Evolutionary conservation across 2,329 filamentous ascomycete genomes (phyloP), one percentile per base, ranked within the genome.

Genomic region (Chaetomiaceae sp.): DNA sequence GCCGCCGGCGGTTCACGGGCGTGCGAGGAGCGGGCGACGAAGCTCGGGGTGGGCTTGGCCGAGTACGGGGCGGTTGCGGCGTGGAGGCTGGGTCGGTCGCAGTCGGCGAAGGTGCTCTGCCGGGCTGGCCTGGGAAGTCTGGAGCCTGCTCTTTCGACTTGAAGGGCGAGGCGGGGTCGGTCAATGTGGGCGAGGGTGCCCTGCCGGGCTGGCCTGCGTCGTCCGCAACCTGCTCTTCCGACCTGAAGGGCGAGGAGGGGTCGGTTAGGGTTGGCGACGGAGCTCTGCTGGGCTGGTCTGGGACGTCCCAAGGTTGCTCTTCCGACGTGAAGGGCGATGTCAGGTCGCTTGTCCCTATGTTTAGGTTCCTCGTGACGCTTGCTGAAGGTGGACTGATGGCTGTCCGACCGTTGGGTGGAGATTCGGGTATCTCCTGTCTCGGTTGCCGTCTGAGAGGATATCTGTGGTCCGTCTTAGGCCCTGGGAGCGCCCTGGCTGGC

Each of bases 201-300:
- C n/a, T n/a, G n/a, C n/a, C n/a, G n/a, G n/a, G n/a, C n/a, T n/a
- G n/a, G n/a, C n/a, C n/a, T n/a, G n/a, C n/a, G n/a, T n/a, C n/a
- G n/a, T n/a, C n/a, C n/a, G n/a, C n/a, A n/a, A n/a, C n/a, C n/a
- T n/a, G n/a, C n/a, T n/a, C n/a, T n/a, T n/a, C n/a, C n/a, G n/a
- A n/a, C n/a, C n/a, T n/a, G n/a, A n/a, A n/a, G n/a, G n/a, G n/a
- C n/a, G n/a, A n/a, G n/a, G n/a, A n/a, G n/a, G n/a, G n/a, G 34
- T 53, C 47, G 25, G 56, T 56, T 1, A 54, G 51, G 2, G 56
- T 56, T 33, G 56, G 51, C 3, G 56, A 59, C 2, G 53, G 53
- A 4, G 22, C 40, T 12, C 45, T 49, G 22, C 23, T 23, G 25
- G 29, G 29, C 1, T 29, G 14, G 9, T 6, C 4, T 5, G 43